Conservation (phyloP, 1,284 basidiomycete species). For the Phlebopus sp. region DNA sequence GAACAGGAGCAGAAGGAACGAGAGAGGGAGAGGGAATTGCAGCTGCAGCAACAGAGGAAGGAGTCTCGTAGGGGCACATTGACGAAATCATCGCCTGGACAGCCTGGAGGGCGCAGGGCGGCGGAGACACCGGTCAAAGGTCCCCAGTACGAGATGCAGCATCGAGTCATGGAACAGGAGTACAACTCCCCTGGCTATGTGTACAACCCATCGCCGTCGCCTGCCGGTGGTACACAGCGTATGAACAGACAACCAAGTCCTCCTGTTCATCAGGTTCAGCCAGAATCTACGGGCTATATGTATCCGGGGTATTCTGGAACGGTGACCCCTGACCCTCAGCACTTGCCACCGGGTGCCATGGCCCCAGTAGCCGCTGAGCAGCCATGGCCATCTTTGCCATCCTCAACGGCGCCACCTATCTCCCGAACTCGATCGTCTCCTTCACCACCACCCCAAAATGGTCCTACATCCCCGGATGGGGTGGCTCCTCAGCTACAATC, state of each 20-base stretch:
- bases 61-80: conserved; percentile 53
- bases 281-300: conserved; percentile 21
- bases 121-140: conserved; percentile 86
- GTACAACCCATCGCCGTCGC: conserved; percentile 29
- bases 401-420: conserved; percentile 14
- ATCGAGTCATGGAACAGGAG: conserved; percentile 88
- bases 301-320: conserved; percentile 14
- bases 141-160: conserved; percentile 92
- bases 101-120: conserved; percentile 50
- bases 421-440: conserved; percentile 20
- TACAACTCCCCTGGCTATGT: conserved; percentile 43
- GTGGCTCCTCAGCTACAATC: conserved; percentile 10
- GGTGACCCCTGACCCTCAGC: conserved; percentile 18
- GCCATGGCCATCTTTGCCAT: conserved; percentile 10
- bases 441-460: conserved; percentile 29
- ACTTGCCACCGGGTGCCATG: conserved; percentile 15
- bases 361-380: conserved; percentile 7
- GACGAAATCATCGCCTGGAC: conserved; percentile 47
- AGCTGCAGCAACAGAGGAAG: conserved; percentile 54
- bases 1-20: conserved; percentile 45
- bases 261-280: conserved; percentile 24
- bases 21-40: conserved; percentile 37
- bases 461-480: conserved; percentile 13
- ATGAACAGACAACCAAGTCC: conserved; percentile 32
- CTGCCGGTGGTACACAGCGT: conserved; percentile 27